These are phyloP conservation scores for Fragaria ananassa DNA, from an alignment of 306 rosid genomes.

Conservation along the genomic window DNA sequence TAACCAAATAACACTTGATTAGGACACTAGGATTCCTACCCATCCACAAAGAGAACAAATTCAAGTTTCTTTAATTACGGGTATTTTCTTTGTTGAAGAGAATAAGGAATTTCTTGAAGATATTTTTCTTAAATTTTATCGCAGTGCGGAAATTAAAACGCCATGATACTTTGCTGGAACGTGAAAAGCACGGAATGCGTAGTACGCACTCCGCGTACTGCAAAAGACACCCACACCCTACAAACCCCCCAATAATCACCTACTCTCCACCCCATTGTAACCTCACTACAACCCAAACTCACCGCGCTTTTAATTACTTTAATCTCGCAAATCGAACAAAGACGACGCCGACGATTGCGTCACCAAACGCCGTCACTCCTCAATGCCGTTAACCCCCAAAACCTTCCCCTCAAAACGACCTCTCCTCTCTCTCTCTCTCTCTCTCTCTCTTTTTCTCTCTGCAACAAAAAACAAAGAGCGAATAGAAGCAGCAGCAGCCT, in stretches of 20 bases:
- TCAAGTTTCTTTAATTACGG: background rate
- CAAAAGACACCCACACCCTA: conserved; percentile 20
- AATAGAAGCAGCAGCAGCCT: conserved; percentile 8
- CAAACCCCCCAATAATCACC: background rate
- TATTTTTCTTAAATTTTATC: background rate
- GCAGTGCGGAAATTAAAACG: background rate
- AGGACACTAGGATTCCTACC: background rate
- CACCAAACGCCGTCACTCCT: conserved; percentile 23
- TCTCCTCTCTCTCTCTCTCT: background rate
- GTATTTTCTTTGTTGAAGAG: background rate
- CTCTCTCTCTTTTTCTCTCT: background rate
- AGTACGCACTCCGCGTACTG: conserved; percentile 44
- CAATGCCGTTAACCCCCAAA: conserved; percentile 27
- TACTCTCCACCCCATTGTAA: background rate
- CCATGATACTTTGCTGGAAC: conserved; percentile 10
- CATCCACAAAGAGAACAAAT: background rate
- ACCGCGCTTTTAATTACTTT: background rate
- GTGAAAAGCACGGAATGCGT: conserved; percentile 49
- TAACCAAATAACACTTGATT: background rate
- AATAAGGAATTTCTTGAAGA: background rate
- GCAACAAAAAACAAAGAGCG: background rate
- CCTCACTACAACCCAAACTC: background rate
- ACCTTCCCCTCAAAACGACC: conserved; percentile 27
- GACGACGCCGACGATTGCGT: background rate
- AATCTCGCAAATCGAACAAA: background rate